These are phyloP conservation scores for Trifolium subterraneum DNA, from an alignment of 306 rosid species.

Conservation along the genomic window DNA sequence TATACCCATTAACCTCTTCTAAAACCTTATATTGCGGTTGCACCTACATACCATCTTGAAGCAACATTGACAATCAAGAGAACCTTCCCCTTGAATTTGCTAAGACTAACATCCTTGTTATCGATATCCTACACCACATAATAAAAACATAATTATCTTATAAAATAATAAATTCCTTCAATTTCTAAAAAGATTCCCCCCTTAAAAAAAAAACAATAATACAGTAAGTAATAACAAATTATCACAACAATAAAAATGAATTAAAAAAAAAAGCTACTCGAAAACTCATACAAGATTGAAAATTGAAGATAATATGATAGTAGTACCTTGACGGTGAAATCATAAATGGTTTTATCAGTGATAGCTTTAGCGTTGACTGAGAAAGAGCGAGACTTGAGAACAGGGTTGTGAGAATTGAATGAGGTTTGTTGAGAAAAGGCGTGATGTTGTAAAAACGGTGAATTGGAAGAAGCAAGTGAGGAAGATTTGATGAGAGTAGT, in stretches of 20 bases:
- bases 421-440: constrained; percentile 51
- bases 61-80: constrained; percentile 96
- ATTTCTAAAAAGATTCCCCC: not conserved
- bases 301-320: constrained; percentile 23
- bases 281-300: not conserved
- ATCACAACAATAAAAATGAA: not conserved
- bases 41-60: constrained; percentile 75
- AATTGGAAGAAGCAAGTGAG: constrained; percentile 66
- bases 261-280: not conserved
- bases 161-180: not conserved
- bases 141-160: not conserved
- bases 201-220: not conserved
- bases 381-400: constrained; percentile 51
- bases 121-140: constrained; percentile 82
- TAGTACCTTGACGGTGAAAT: constrained; percentile 81
- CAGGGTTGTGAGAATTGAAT: constrained; percentile 28
- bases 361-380: constrained; percentile 76
- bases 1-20: not conserved
- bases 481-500: constrained; percentile 57
- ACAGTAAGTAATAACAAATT: not conserved
- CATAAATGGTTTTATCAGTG: constrained; percentile 79
- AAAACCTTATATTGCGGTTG: not conserved
- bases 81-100: constrained; percentile 91
- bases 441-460: constrained; percentile 50
- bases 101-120: constrained; percentile 74